Percentiles rank a stretch among this genome's conserved stretches.
phyloP scores from a whole-genome alignment of 1,284 basidiomycete species.

The Malassezia caprae region DNA sequence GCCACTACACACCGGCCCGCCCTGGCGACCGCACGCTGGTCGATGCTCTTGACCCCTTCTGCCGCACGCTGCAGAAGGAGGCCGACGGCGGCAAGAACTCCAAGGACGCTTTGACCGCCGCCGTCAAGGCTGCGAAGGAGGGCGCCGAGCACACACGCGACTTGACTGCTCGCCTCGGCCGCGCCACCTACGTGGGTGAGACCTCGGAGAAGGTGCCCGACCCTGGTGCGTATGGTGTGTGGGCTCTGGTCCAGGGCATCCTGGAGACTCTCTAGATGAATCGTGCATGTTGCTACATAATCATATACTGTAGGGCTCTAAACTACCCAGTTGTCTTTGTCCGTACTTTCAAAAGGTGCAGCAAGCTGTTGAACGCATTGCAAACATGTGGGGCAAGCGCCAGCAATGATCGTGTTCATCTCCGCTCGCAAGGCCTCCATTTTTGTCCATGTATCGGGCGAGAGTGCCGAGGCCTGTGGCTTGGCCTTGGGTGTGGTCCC shows the following conservation, averaged over 20 bases:
- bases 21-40: constrained; percentile 56
- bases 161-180: constrained; percentile 53
- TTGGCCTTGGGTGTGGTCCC: background rate
- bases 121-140: constrained; percentile 49
- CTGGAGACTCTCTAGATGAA: constrained; percentile 23
- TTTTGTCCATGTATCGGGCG: constrained; percentile 25
- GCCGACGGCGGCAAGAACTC: constrained; percentile 21
- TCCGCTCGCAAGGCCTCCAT: constrained; percentile 39
- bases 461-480: constrained; percentile 2
- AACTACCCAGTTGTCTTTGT: constrained; percentile 4
- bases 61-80: constrained; percentile 38
- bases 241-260: constrained; percentile 48
- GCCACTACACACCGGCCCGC: constrained; percentile 54
- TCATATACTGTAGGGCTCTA: background rate
- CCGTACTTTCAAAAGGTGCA: constrained; percentile 25
- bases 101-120: constrained; percentile 41
- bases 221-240: constrained; percentile 56
- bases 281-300: background rate
- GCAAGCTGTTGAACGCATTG: constrained; percentile 31
- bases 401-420: constrained; percentile 42
- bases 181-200: constrained; percentile 53
- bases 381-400: constrained; percentile 38
- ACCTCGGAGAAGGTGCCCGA: constrained; percentile 51
- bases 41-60: constrained; percentile 55
- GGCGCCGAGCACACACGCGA: constrained; percentile 54